These are phyloP conservation scores for Ceratocystis variospora DNA, from an alignment of 2,329 filamentous ascomycete species.

Conservation along the genomic window DNA sequence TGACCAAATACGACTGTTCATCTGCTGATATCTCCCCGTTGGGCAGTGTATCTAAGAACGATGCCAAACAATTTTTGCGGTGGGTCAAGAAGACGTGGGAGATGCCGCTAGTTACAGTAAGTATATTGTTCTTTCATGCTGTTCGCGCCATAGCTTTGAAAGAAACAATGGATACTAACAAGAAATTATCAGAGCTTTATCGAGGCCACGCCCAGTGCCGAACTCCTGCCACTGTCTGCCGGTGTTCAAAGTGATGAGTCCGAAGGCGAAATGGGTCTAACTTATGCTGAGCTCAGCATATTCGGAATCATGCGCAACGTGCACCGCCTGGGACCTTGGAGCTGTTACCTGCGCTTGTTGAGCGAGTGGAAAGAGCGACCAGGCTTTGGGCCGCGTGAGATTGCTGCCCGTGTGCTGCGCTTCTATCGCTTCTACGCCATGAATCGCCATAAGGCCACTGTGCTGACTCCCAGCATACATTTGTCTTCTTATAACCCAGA, in stretches of 20 bases:
- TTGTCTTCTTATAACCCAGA: slow-evolving; percentile 28
- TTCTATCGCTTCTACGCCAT: slow-evolving; percentile 41
- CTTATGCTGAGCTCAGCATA: slow-evolving; percentile 29
- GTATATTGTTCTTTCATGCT: background rate
- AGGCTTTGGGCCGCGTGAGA: slow-evolving; percentile 25
- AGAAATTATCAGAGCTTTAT: slow-evolving; percentile 37
- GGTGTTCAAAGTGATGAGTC: slow-evolving; percentile 30
- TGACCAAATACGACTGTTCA: slow-evolving; percentile 30
- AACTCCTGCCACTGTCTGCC: slow-evolving; percentile 33
- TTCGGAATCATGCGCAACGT: slow-evolving; percentile 31
- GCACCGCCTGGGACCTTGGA: slow-evolving; percentile 31
- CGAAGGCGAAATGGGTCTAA: slow-evolving; percentile 32
- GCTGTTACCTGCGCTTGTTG: slow-evolving; percentile 29
- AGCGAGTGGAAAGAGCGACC: slow-evolving; percentile 28
- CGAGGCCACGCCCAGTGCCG: slow-evolving; percentile 41
- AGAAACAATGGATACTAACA: background rate
- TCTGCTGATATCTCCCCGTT: slow-evolving; percentile 43
- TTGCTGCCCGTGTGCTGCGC: slow-evolving; percentile 32
- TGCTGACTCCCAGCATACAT: slow-evolving; percentile 44
- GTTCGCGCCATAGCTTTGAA: no score
- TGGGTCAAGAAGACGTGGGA: slow-evolving; percentile 43
- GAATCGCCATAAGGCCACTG: slow-evolving; percentile 52
- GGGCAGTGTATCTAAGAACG: slow-evolving; percentile 43
- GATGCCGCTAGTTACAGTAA: slow-evolving; percentile 43
- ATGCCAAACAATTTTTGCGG: slow-evolving; percentile 50